Percentiles rank a stretch among this genome's conserved stretches.
phyloP scores from a whole-genome alignment of 352 stramenopile species.

The Phytophthora gonapodyides region DNA sequence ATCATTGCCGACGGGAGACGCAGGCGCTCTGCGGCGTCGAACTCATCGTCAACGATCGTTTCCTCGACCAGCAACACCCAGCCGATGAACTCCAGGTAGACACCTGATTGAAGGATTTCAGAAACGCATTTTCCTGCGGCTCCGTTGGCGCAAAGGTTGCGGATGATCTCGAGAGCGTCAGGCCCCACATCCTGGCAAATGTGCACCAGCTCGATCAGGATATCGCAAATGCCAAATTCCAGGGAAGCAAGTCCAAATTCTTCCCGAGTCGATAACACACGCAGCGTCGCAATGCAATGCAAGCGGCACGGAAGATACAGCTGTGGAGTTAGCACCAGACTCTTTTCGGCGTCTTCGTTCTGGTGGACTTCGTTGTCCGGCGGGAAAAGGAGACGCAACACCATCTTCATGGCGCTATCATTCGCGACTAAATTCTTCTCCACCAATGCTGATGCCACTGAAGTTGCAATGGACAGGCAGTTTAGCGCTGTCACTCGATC shows the following conservation, averaged over 20 bases:
- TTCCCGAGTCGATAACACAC: constrained; percentile 61
- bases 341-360: constrained; percentile 52
- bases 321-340: constrained; percentile 55
- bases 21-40: constrained; percentile 55
- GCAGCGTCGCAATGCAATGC: constrained; percentile 63
- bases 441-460: constrained; percentile 58
- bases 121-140: constrained; percentile 50
- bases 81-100: constrained; percentile 81
- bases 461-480: constrained; percentile 64
- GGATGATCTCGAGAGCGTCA: constrained; percentile 61
- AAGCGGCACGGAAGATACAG: constrained; percentile 67
- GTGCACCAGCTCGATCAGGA: constrained; percentile 79
- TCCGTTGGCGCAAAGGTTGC: constrained; percentile 63
- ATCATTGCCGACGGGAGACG: constrained; percentile 66
- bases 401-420: constrained; percentile 67
- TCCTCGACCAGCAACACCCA: constrained; percentile 72
- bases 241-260: constrained; percentile 57
- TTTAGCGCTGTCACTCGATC: constrained; percentile 68
- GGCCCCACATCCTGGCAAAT: constrained; percentile 58
- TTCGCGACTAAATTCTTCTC: constrained; percentile 63
- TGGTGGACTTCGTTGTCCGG: constrained; percentile 81
- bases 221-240: constrained; percentile 71
- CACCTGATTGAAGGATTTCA: constrained; percentile 72
- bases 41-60: constrained; percentile 68
- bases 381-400: constrained; percentile 74